These are phyloP conservation scores for Stemphylium beticola DNA, from an alignment of 2,329 filamentous ascomycete species.

Conservation along the genomic window DNA sequence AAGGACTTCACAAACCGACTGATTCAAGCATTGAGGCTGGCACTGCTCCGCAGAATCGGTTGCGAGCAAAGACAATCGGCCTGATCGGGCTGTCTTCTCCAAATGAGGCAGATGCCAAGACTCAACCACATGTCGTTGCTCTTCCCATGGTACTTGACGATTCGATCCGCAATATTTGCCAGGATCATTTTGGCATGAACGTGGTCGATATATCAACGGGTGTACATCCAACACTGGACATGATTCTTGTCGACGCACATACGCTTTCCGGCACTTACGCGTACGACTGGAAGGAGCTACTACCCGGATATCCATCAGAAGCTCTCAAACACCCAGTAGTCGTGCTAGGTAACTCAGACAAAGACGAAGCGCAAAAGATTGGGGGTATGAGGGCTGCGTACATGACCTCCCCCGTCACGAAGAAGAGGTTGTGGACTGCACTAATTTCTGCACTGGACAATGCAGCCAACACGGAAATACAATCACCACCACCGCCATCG, in stretches of 20 bases:
- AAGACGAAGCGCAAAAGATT: not conserved
- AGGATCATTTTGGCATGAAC: constrained; percentile 6
- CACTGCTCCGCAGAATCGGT: not conserved
- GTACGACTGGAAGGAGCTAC: not conserved
- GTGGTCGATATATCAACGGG: not conserved
- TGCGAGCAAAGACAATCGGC: constrained; percentile 3
- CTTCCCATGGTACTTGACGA: constrained; percentile 1
- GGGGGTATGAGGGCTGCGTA: not conserved
- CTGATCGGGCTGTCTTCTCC: not conserved
- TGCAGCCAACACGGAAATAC: not conserved
- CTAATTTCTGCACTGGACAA: constrained; percentile 3
- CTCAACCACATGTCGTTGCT: not conserved
- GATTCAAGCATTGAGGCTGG: not conserved
- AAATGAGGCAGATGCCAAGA: too few species aligned
- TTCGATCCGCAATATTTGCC: constrained; percentile 11
- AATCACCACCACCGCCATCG: not conserved
- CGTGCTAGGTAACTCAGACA: not conserved
- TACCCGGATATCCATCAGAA: not conserved
- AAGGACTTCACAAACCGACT: not conserved
- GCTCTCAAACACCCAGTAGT: not conserved
- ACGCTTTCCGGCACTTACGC: not conserved
- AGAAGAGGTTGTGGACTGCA: constrained; percentile 1
- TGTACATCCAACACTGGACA: not conserved
- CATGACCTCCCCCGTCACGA: constrained; percentile 2
- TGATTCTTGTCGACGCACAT: constrained; percentile 11